Base-by-base conservation (phyloP, 2,329 filamentous ascomycete species). In the Helminthosporium solani region DNA sequence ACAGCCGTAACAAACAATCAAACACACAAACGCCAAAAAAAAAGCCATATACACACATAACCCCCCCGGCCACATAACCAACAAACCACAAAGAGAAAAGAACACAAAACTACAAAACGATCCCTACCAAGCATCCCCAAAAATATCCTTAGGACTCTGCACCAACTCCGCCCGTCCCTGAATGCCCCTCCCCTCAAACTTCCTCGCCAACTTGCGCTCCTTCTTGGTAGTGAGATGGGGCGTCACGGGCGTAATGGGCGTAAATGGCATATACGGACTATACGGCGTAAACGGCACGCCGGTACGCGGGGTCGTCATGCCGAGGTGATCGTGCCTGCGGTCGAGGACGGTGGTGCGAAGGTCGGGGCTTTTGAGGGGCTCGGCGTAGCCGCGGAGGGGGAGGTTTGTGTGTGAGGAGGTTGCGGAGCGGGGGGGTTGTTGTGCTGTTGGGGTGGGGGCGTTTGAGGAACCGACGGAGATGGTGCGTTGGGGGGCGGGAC, bases 231-330 rank as follows among this genome's bases (percentile, higher is more conserved):
- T 83, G 37, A 92, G 71, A 16, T 81, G 82, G n/a, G 88, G 87
- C 23, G 88, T 90, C 39, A 91, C 81, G 1, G 88, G 88, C 40
- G 90, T 79, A 38, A 88, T 76, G 1, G 87, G 86, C 6, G 85
- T 87, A 64, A 85, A 88, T 0, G 88, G 88, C 74, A 91, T 88
- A 57, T 91, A 92, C 0, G 88, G 86, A 44, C 81, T 83, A 68
- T 91, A 91, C 1, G 87, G 87, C 18, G 86, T 87, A 2, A 83
- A 86, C 36, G 79, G 80, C 19, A 82, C 74, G 1, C 79, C 81
- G 0, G 76, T 78, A 16, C 71, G 69, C 0, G 84, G 83, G 2
- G 81, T 81, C 25, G 55, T 60, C 30, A 66, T 33, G 3, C 48
- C 40, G 1, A 72, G 53, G 40, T 62, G 58, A 11, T 68, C 66